Percentiles rank a stretch among this genome's conserved stretches.
phyloP scores from a whole-genome alignment of 2,329 filamentous ascomycete genomes.

The Penicillium sp. region DNA sequence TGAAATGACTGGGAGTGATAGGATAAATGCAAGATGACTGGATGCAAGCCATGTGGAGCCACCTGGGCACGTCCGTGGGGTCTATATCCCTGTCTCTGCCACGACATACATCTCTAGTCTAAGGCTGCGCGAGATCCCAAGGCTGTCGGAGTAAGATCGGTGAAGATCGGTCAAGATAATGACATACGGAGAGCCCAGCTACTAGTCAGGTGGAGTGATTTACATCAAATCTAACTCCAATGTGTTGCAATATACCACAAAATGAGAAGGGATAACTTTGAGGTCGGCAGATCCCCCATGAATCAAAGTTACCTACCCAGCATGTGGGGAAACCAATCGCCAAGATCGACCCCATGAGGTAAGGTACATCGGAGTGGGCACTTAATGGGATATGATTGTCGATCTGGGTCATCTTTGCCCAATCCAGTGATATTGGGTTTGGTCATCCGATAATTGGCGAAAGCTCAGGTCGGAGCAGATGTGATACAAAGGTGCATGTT shows the following conservation, averaged over 20 bases:
- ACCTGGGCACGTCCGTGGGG: not conserved
- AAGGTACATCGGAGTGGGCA: conserved; percentile 2
- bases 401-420: not conserved
- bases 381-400: not conserved
- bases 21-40: not conserved
- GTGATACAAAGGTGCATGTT: conserved; percentile 1
- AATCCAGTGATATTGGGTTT: not conserved
- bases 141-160: not conserved
- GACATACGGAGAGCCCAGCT: not conserved
- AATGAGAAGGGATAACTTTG: not conserved
- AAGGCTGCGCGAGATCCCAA: not conserved
- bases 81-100: not conserved
- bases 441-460: not conserved
- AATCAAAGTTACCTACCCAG: not conserved
- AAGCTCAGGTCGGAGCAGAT: no score
- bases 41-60: not conserved
- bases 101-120: not conserved
- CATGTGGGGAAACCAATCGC: not conserved
- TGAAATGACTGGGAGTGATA: not conserved
- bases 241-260: not conserved
- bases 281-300: not conserved
- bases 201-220: not conserved
- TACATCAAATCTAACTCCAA: not conserved
- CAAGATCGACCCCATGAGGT: not conserved
- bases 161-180: no score